Conservation (phyloP, 345 rosid species). For the Gossypium rotundifolium region DNA sequence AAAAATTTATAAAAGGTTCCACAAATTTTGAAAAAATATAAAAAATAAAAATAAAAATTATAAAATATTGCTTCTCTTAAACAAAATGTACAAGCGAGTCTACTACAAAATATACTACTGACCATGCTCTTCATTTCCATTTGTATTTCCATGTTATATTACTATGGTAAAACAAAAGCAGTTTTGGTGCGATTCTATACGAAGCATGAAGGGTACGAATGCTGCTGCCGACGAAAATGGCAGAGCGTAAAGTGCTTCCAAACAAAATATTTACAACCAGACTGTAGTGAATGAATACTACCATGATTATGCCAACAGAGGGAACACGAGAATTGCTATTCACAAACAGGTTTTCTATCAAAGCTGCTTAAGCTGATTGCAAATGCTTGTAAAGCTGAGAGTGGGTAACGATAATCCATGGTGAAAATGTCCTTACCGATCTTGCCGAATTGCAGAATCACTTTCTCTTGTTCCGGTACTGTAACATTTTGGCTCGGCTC, state of each 20-base stretch:
- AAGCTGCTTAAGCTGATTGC: conserved; percentile 95
- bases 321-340: conserved; percentile 36
- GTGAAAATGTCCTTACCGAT: conserved; percentile 92
- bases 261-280: background rate
- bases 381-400: conserved; percentile 96
- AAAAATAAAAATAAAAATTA: no score
- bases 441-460: conserved; percentile 88
- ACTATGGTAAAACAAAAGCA: no score
- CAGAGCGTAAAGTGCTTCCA: conserved; percentile 17
- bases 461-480: conserved; percentile 60
- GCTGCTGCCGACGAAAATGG: conserved; percentile 2
- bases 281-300: background rate
- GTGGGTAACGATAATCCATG: conserved; percentile 88
- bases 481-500: conserved; percentile 50
- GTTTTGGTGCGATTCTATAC: no score
- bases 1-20: no score
- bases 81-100: no score
- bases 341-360: conserved; percentile 89
- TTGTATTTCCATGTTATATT: no score
- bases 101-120: no score
- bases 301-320: background rate
- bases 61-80: no score
- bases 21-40: no score
- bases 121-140: no score
- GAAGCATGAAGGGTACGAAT: background rate